Conservation (phyloP, 345 rosid genomes). For the Rhodomyrtus tomentosa region DNA sequence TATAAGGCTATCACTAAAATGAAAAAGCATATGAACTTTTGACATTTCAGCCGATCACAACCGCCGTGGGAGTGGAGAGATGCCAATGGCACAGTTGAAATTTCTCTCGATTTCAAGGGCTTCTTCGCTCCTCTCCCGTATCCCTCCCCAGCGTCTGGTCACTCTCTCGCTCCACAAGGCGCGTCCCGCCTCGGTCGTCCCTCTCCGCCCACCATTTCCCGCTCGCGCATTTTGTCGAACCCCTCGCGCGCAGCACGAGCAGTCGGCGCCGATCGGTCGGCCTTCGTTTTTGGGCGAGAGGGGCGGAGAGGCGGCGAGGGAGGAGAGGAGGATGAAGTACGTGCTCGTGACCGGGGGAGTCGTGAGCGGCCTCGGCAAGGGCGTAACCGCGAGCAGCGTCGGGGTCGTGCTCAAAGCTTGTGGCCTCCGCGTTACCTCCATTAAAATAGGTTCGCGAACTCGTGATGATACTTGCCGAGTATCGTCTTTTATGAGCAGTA, state of each 20-base stretch:
- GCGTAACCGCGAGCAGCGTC: conserved; percentile 93
- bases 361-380: conserved; percentile 96
- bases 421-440: conserved; percentile 94
- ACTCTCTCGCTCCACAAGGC: neutral
- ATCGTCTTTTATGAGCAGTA: neutral
- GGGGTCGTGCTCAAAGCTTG: conserved; percentile 96
- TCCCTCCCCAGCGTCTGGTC: neutral
- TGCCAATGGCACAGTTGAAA: neutral
- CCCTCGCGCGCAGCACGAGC: conserved; percentile 16
- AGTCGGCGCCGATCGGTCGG: neutral
- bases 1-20: neutral
- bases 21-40: neutral
- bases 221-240: conserved; percentile 37
- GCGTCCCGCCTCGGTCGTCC: neutral
- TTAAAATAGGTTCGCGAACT: conserved; percentile 60
- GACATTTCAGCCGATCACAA: neutral
- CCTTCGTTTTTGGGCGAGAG: neutral
- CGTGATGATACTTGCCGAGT: neutral
- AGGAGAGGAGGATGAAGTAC: conserved; percentile 54
- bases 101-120: neutral
- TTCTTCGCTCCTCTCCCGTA: neutral
- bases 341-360: conserved; percentile 94
- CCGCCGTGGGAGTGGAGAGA: neutral
- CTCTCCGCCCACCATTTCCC: neutral
- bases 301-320: neutral